These are phyloP conservation scores for Penicillium sp. DNA, from an alignment of 2,329 filamentous ascomycete genomes.

Conservation along the genomic window DNA sequence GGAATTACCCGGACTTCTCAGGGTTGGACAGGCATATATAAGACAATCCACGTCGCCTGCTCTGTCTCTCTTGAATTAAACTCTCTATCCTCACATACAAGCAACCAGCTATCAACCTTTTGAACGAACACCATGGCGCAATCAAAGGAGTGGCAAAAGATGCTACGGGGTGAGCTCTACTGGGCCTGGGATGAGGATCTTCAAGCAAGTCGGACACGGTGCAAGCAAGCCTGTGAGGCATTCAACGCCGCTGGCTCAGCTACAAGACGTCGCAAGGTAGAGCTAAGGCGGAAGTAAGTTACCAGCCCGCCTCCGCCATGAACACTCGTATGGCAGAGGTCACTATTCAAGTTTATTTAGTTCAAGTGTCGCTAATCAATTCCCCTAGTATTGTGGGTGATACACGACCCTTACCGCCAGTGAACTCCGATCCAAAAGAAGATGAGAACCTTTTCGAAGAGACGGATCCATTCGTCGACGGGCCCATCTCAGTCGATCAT, in stretches of 20 bases:
- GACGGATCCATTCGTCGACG: conserved; percentile 62
- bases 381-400: conserved; percentile 33
- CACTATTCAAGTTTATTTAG: background rate
- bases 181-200: conserved; percentile 37
- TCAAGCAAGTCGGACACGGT: conserved; percentile 36
- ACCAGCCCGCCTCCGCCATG: background rate
- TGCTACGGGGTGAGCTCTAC: conserved; percentile 39
- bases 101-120: background rate
- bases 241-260: conserved; percentile 34
- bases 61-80: background rate
- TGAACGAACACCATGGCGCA: conserved; percentile 22
- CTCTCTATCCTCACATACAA: background rate
- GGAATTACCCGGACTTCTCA: background rate
- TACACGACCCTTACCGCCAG: conserved; percentile 33
- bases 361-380: background rate
- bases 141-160: conserved; percentile 39
- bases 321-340: background rate
- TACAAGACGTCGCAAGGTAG: conserved; percentile 33
- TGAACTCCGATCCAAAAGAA: conserved; percentile 26
- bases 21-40: background rate
- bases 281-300: conserved; percentile 36
- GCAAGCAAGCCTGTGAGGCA: conserved; percentile 35
- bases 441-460: conserved; percentile 34
- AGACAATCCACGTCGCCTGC: background rate
- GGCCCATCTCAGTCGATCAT: conserved; percentile 68